Evolutionary conservation across 495 filamentous ascomycete species (phyloP).

Genomic region (Bombardia bombarda): DNA sequence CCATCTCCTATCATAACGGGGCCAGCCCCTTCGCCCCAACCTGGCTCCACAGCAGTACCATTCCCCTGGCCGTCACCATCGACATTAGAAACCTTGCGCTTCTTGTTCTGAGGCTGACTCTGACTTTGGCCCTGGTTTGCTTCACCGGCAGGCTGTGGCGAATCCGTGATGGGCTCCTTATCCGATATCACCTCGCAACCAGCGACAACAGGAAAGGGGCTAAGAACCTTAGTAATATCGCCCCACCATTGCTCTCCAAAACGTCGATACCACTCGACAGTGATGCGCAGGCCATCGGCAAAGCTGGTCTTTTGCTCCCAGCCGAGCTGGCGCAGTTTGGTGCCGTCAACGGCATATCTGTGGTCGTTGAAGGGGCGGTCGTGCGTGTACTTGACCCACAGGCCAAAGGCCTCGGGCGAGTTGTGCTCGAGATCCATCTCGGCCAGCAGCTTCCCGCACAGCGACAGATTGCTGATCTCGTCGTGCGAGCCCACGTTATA

Average conservation of each 20-base stretch:
- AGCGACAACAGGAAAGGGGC: conserved; percentile 49
- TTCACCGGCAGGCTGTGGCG: conserved; percentile 25
- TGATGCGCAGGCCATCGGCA: conserved; percentile 51
- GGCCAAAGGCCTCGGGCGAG: conserved; percentile 33
- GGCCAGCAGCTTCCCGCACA: conserved; percentile 51
- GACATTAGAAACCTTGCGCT: not conserved
- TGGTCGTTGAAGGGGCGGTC: conserved; percentile 71
- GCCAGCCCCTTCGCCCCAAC: too few relatives aligned
- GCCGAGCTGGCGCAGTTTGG: conserved; percentile 55
- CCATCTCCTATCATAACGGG: too few relatives aligned
- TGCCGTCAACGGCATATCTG: conserved; percentile 58
- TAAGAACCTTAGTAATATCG: conserved; percentile 57
- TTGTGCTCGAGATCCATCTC: conserved; percentile 39
- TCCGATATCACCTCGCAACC: conserved; percentile 42
- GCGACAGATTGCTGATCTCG: conserved; percentile 54
- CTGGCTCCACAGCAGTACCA: conserved; percentile 8
- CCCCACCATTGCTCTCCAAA: conserved; percentile 65
- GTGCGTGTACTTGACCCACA: conserved; percentile 55
- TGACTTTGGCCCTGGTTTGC: too few relatives aligned
- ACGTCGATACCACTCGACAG: conserved; percentile 61
- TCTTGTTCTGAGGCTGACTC: not conserved
- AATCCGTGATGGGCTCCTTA: conserved; percentile 39
- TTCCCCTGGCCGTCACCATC: not conserved
- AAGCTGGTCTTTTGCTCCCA: conserved; percentile 59
- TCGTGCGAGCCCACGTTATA: conserved; percentile 68